These are phyloP conservation scores for Lactifluus hygrophoroides DNA, from an alignment of 768 basidiomycete species.

Conservation along the genomic window DNA sequence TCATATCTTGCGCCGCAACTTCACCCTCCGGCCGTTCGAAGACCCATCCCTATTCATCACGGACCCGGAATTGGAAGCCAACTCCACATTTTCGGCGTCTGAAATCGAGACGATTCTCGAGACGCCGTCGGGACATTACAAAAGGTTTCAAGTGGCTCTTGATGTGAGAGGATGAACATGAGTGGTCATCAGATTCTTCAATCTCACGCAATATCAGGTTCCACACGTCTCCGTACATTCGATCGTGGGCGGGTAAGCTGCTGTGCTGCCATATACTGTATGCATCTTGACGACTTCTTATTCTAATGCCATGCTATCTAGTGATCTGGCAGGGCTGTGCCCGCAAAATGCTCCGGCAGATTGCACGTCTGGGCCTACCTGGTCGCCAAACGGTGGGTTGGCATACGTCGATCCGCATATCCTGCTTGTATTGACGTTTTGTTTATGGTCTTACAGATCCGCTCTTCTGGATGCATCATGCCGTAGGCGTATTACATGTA, in stretches of 20 bases:
- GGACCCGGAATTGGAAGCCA: conserved; percentile 23
- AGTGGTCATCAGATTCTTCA: not conserved
- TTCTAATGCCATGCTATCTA: not conserved
- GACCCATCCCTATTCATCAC: conserved; percentile 13
- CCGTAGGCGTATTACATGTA: conserved; percentile 20
- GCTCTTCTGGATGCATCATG: conserved; percentile 31
- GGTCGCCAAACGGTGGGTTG: conserved; percentile 27
- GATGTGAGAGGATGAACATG: conserved; percentile 18
- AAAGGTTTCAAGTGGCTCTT: conserved; percentile 26
- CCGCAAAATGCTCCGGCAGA: conserved; percentile 23
- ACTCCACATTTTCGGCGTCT: conserved; percentile 24
- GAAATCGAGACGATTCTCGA: conserved; percentile 24
- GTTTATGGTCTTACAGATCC: conserved; percentile 30
- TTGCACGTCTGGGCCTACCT: conserved; percentile 26
- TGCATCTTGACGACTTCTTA: not conserved
- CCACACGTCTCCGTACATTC: conserved; percentile 28
- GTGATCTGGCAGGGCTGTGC: conserved; percentile 27
- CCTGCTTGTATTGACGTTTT: too few species aligned
- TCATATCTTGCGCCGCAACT: conserved; percentile 29
- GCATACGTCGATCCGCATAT: not conserved
- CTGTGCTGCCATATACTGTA: not conserved
- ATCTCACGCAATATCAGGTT: conserved; percentile 22
- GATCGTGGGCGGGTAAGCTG: conserved; percentile 27
- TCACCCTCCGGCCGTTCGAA: conserved; percentile 27
- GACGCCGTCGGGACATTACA: conserved; percentile 27